Conservation (phyloP, 2,329 filamentous ascomycete species). For the Dothistroma pini region DNA sequence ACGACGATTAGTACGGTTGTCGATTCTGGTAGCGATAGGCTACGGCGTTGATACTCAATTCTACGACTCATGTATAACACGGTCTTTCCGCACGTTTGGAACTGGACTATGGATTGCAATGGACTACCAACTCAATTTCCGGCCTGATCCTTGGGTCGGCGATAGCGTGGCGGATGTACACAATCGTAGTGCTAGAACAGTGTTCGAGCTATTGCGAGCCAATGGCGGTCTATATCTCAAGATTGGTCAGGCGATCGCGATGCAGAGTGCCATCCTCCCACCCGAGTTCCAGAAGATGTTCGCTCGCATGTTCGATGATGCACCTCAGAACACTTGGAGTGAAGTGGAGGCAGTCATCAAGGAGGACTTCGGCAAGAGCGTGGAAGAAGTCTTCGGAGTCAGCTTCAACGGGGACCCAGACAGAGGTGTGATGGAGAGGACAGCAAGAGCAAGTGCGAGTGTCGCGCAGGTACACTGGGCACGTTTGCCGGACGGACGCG, state of each 20-base stretch:
- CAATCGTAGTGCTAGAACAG: constrained; percentile 72
- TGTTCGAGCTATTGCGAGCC: constrained; percentile 74
- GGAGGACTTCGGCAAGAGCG: constrained; percentile 81
- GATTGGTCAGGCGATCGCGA: constrained; percentile 96
- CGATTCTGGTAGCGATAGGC: constrained; percentile 55
- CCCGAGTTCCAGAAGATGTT: constrained; percentile 98
- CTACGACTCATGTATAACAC: constrained; percentile 74
- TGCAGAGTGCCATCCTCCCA: constrained; percentile 92
- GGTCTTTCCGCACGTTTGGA: constrained; percentile 77
- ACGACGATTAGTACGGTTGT: constrained; percentile 65
- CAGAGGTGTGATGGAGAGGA: constrained; percentile 67
- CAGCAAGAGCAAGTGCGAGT: constrained; percentile 74
- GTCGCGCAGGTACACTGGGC: constrained; percentile 99
- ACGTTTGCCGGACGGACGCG: constrained; percentile 74
- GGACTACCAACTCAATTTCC: constrained; percentile 97
- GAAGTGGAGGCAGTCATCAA: constrained; percentile 81
- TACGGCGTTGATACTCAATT: constrained; percentile 69
- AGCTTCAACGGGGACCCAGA: constrained; percentile 58
- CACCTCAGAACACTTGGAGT: constrained; percentile 84
- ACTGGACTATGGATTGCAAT: constrained; percentile 75
- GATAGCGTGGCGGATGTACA: constrained; percentile 75
- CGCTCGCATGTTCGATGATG: constrained; percentile 93
- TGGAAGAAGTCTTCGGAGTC: constrained; percentile 89
- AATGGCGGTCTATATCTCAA: constrained; percentile 97
- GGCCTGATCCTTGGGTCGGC: constrained; percentile 69